Percentiles rank a stretch among this genome's conserved stretches.
Conservation (phyloP, 331 rosid genomes). For the Prunus yedoensis region DNA sequence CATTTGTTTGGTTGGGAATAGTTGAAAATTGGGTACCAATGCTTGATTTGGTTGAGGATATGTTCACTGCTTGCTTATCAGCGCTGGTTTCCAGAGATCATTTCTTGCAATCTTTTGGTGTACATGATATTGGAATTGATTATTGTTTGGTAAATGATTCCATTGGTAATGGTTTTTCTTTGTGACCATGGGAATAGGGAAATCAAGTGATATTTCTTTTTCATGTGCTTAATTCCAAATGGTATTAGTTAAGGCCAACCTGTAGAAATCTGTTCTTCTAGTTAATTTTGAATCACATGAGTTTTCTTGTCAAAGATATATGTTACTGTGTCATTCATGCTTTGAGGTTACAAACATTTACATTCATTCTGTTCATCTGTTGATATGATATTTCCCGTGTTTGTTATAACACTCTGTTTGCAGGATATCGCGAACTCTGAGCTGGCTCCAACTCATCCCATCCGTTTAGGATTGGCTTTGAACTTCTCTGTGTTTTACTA, state of each 20-base stretch:
- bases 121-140: neutral
- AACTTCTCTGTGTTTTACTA: constrained; percentile 63
- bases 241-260: neutral
- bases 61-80: neutral
- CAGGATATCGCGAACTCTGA: constrained; percentile 35
- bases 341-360: neutral
- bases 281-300: neutral
- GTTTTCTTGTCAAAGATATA: neutral
- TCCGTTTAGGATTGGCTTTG: constrained; percentile 63
- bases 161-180: neutral
- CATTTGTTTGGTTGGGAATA: neutral
- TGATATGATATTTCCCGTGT: neutral
- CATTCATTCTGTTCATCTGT: neutral
- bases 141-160: neutral
- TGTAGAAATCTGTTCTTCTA: neutral
- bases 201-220: neutral
- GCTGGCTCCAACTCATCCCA: constrained; percentile 54
- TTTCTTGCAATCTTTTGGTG: too few species aligned
- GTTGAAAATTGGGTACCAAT: neutral
- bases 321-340: neutral
- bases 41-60: neutral
- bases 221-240: neutral
- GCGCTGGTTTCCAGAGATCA: neutral
- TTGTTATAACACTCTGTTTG: neutral
- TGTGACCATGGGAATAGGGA: neutral